phyloP scores from a whole-genome alignment of 2,329 filamentous ascomycete genomes.

The Claviceps cyperi region DNA sequence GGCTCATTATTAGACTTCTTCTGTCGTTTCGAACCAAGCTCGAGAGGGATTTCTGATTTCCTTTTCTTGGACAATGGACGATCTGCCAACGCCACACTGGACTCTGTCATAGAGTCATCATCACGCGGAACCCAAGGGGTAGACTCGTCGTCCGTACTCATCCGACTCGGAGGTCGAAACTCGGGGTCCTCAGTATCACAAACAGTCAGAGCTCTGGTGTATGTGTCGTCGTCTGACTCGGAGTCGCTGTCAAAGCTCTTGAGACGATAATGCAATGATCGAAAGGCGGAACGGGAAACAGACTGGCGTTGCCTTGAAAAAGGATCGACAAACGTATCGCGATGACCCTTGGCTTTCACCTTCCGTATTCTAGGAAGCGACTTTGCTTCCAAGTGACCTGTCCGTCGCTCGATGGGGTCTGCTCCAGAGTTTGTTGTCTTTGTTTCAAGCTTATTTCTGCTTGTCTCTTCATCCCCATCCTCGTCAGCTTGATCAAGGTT shows the following conservation, averaged over 20 bases:
- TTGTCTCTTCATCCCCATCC: constrained; percentile 38
- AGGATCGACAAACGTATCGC: constrained; percentile 52
- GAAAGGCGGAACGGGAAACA: constrained; percentile 45
- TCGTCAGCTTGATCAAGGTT: constrained; percentile 57
- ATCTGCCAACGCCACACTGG: constrained; percentile 52
- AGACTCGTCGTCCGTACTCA: constrained; percentile 45
- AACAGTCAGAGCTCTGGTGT: constrained; percentile 40
- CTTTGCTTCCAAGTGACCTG: constrained; percentile 39
- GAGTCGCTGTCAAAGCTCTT: constrained; percentile 50
- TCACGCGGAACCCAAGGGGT: constrained; percentile 33
- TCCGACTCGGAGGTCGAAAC: constrained; percentile 64
- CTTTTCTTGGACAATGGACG: constrained; percentile 47
- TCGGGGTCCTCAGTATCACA: constrained; percentile 77
- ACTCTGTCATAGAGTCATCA: constrained; percentile 57
- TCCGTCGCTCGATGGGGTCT: constrained; percentile 47
- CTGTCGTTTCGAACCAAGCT: constrained; percentile 60
- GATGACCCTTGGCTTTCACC: constrained; percentile 39
- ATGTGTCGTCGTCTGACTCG: constrained; percentile 76
- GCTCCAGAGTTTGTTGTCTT: constrained; percentile 52
- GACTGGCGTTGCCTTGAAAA: constrained; percentile 50
- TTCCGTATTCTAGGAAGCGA: constrained; percentile 65
- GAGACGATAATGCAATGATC: constrained; percentile 66
- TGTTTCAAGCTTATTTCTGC: constrained; percentile 45
- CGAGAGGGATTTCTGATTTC: constrained; percentile 53
- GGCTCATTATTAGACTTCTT: constrained; percentile 66